phyloP scores from a whole-genome alignment of 2,329 filamentous ascomycete genomes.

The Emergomyces africanus region DNA sequence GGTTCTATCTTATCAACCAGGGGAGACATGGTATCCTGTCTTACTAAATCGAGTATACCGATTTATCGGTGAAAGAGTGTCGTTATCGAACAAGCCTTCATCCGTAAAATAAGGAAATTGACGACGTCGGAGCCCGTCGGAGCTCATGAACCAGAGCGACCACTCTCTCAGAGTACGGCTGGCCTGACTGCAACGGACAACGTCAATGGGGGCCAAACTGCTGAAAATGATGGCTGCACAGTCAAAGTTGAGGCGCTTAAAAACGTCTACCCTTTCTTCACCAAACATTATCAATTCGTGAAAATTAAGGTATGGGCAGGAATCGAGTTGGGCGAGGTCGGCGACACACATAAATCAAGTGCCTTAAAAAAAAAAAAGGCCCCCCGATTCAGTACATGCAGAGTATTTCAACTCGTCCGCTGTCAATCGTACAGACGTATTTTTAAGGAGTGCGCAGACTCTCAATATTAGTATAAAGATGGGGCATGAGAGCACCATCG shows the following conservation, averaged over 20 bases:
- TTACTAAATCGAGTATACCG: neutral
- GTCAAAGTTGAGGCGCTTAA: neutral
- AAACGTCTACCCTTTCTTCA: neutral
- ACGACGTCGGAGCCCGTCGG: neutral
- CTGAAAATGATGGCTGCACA: neutral
- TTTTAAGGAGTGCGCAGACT: neutral
- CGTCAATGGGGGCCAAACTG: neutral
- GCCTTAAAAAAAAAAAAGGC: too few species aligned
- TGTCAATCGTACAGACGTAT: neutral
- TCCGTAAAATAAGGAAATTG: neutral
- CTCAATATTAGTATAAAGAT: neutral
- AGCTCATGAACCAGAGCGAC: neutral
- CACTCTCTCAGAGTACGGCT: neutral
- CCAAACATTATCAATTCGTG: neutral
- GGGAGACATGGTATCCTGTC: neutral
- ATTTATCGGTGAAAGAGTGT: neutral
- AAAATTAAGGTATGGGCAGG: neutral
- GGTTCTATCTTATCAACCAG: neutral
- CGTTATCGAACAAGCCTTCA: neutral
- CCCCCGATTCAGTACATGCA: too few species aligned
- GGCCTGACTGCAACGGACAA: neutral
- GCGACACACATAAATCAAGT: neutral
- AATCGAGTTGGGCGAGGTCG: neutral
- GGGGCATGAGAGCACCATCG: neutral
- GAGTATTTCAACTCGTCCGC: neutral